These are phyloP conservation scores for Candida namnaoensis DNA, from an alignment of 805 yeast genomes.

Conservation along the genomic window DNA sequence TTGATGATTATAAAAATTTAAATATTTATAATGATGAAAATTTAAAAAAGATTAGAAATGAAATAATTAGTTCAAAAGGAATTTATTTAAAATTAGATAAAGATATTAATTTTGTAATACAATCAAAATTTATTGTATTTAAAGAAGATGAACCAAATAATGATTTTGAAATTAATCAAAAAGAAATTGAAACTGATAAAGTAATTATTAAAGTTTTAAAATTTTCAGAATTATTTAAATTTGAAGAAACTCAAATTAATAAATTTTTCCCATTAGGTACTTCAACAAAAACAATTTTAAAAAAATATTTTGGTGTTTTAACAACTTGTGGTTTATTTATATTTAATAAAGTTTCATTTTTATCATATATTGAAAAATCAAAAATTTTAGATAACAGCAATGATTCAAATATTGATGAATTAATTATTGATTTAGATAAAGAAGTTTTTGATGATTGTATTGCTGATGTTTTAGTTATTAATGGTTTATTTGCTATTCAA, in stretches of 20 bases:
- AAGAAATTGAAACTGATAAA: neutral
- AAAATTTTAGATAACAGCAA: conserved; percentile 12
- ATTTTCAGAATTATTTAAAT: conserved; percentile 26
- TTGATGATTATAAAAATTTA: neutral
- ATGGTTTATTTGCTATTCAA: conserved; percentile 28
- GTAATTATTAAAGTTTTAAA: conserved; percentile 25
- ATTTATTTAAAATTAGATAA: conserved; percentile 23
- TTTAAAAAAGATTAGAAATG: neutral
- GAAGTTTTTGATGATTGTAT: conserved; percentile 19
- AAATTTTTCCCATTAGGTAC: conserved; percentile 23
- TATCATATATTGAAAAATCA: conserved; percentile 19
- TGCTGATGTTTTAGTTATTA: conserved; percentile 16
- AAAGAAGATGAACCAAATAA: conserved; percentile 2
- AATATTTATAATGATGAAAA: neutral
- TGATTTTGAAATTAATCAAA: neutral
- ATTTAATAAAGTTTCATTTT: conserved; percentile 29
- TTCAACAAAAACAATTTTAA: conserved; percentile 27
- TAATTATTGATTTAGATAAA: conserved; percentile 20
- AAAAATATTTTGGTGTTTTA: conserved; percentile 34
- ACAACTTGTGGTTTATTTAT: conserved; percentile 42
- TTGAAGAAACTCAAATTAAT: conserved; percentile 24
- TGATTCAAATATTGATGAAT: conserved; percentile 15
- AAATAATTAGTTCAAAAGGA: conserved; percentile 18
- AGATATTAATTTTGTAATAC: conserved; percentile 15
- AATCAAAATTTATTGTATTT: conserved; percentile 15